Percentiles rank a stretch among this genome's conserved stretches.
phyloP scores from a whole-genome alignment of 805 yeast genomes.

The Blastobotrys peoriensis region DNA sequence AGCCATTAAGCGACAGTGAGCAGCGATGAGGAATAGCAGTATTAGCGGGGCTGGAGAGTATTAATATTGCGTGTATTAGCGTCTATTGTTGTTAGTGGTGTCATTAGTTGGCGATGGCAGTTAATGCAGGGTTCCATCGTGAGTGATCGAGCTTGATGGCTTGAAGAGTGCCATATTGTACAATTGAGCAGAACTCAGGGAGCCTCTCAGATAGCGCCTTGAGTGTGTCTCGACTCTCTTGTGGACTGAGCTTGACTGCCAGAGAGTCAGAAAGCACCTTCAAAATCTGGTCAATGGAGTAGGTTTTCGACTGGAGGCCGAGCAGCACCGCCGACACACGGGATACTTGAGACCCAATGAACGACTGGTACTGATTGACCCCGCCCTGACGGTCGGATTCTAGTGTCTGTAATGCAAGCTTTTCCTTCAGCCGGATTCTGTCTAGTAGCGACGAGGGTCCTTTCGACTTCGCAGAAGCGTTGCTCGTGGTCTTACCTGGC shows the following conservation, averaged over 20 bases:
- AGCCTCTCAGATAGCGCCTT: constrained; percentile 15
- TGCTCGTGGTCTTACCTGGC: constrained; percentile 5
- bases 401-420: constrained; percentile 3
- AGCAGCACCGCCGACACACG: constrained; percentile 18
- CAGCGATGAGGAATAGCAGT: too few species aligned
- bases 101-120: too few species aligned
- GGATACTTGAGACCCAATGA: constrained; percentile 23
- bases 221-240: constrained; percentile 22
- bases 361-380: constrained; percentile 13
- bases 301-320: constrained; percentile 13
- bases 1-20: too few species aligned
- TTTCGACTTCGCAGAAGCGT: constrained; percentile 5
- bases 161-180: constrained; percentile 18
- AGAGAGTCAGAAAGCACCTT: constrained; percentile 20
- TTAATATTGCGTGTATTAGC: too few species aligned
- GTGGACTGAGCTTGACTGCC: constrained; percentile 18
- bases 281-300: constrained; percentile 19
- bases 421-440: constrained; percentile 29
- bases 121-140: constrained; percentile 10
- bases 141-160: constrained; percentile 17
- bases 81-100: too few species aligned
- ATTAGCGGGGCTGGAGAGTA: too few species aligned
- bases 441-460: constrained; percentile 22
- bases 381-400: neutral
- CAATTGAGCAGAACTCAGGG: constrained; percentile 25